Percentiles rank a stretch among this genome's conserved stretches.
These are phyloP conservation scores for Boletus speciosus DNA, from an alignment of 768 basidiomycete species.

Conservation along the genomic window DNA sequence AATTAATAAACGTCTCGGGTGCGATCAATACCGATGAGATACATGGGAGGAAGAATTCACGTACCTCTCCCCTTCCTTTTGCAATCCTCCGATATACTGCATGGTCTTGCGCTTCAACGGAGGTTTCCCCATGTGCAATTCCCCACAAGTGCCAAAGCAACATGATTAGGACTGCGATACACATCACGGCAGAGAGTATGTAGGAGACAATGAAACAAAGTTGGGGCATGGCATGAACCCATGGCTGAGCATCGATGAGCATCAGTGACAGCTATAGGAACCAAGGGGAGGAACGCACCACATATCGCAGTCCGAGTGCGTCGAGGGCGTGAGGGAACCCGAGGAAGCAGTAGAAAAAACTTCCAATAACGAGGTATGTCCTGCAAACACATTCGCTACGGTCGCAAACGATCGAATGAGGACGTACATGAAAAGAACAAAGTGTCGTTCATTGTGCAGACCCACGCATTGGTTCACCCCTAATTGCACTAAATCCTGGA, in stretches of 20 bases:
- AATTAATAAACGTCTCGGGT: constrained; percentile 75
- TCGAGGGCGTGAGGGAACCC: constrained; percentile 62
- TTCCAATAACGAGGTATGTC: constrained; percentile 74
- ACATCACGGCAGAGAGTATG: constrained; percentile 72
- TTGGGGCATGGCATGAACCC: constrained; percentile 64
- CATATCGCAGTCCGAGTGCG: constrained; percentile 53
- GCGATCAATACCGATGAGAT: background rate
- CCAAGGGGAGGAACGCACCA: constrained; percentile 31
- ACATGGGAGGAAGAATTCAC: constrained; percentile 17
- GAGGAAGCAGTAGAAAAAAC: constrained; percentile 54
- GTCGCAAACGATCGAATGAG: background rate
- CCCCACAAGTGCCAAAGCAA: constrained; percentile 69
- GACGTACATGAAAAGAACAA: constrained; percentile 87
- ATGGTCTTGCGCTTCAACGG: constrained; percentile 88
- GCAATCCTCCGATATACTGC: constrained; percentile 72
- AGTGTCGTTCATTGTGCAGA: constrained; percentile 92
- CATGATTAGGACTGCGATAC: constrained; percentile 72
- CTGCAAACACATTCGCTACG: constrained; percentile 36
- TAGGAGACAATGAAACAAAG: constrained; percentile 70
- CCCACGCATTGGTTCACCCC: constrained; percentile 99
- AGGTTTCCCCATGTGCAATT: constrained; percentile 73
- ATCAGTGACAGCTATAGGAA: background rate
- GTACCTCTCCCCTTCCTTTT: constrained; percentile 62
- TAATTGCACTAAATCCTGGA: constrained; percentile 26
- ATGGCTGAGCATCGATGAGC: constrained; percentile 32